Conservation (phyloP, 2,329 filamentous ascomycete genomes). For the Aspergillus thermomutatus region DNA sequence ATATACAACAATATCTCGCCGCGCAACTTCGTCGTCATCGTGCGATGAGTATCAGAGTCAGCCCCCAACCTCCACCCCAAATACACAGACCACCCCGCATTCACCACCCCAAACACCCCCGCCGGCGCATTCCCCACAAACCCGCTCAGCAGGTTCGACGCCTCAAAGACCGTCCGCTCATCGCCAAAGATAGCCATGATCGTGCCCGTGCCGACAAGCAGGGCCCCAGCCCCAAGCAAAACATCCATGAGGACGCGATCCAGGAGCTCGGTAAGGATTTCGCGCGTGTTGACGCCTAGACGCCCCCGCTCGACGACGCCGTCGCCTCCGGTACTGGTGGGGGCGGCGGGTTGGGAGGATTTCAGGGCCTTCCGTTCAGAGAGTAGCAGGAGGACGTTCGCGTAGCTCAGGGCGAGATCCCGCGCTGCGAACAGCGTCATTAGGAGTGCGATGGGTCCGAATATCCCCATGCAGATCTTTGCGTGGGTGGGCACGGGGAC, state of each 20-base stretch:
- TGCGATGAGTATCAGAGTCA: no score
- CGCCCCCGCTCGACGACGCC: no score
- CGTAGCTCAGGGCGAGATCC: conserved; percentile 44
- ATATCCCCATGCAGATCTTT: conserved; percentile 51
- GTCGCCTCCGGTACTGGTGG: no score
- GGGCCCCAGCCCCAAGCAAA: conserved; percentile 48
- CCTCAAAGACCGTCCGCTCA: conserved; percentile 39
- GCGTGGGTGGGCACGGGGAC: conserved; percentile 50
- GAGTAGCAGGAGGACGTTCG: conserved; percentile 47
- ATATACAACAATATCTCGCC: no score
- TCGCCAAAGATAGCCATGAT: conserved; percentile 54
- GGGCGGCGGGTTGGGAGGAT: conserved; percentile 4
- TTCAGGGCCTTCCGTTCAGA: conserved; percentile 39
- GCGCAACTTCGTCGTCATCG: no score
- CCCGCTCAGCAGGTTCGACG: conserved; percentile 54
- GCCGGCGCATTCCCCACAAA: conserved; percentile 54
- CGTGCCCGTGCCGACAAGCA: conserved; percentile 52
- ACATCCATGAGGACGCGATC: conserved; percentile 52
- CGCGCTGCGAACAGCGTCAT: conserved; percentile 46
- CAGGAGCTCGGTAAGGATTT: conserved; percentile 50
- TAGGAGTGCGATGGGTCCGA: conserved; percentile 46
- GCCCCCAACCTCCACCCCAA: conserved; percentile 39
- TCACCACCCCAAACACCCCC: conserved; percentile 49
- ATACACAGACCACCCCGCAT: conserved; percentile 48
- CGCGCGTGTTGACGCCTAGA: conserved; percentile 48